Evolutionary conservation across 441 rosid species (phyloP).

Genomic region (Kokia cookei): DNA sequence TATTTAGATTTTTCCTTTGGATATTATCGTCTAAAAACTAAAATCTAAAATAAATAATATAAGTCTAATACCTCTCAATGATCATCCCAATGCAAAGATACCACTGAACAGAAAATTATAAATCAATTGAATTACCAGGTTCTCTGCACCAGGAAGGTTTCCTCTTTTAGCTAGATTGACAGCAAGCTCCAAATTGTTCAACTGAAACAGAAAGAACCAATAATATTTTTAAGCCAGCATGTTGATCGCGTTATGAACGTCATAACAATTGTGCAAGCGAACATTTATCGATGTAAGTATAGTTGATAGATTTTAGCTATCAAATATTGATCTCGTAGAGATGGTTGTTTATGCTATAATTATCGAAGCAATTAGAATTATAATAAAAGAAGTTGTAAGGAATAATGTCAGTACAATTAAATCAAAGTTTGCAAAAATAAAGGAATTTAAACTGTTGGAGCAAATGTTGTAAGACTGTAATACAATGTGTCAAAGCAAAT

Average conservation of each 20-base stretch:
- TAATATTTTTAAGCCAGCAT: constrained; percentile 8
- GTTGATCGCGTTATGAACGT: neutral
- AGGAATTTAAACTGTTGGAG: no score
- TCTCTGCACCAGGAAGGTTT: constrained; percentile 92
- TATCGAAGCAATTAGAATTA: no score
- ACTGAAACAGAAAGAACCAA: constrained; percentile 32
- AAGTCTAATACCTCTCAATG: neutral
- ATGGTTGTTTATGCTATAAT: no score
- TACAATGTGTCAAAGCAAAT: no score
- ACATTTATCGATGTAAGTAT: no score
- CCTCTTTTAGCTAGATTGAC: constrained; percentile 94
- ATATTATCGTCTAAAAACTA: neutral
- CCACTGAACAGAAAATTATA: neutral
- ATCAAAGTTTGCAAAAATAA: no score
- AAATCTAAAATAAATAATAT: neutral
- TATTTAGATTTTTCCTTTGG: neutral
- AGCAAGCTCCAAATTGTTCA: constrained; percentile 88
- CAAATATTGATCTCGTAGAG: no score
- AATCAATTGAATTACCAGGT: constrained; percentile 46
- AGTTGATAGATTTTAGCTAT: no score
- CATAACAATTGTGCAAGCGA: no score
- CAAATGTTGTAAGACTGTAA: no score
- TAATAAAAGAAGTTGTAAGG: no score
- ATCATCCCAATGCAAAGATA: neutral
- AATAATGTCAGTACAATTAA: no score